Evolutionary conservation across 345 rosid species (phyloP).

Genomic region (Brassica napus): DNA sequence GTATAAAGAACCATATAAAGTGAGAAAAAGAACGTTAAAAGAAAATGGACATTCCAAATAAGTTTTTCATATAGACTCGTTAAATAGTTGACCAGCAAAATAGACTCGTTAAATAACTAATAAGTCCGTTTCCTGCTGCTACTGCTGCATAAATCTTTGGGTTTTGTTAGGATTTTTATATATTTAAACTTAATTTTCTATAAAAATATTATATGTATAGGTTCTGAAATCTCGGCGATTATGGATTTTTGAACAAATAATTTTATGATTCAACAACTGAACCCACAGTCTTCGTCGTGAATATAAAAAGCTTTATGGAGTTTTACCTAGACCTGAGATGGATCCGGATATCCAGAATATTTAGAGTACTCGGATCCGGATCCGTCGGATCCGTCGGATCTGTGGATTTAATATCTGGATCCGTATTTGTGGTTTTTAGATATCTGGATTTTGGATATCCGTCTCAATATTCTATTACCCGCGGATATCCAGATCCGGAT

Average conservation of each 20-base stretch:
- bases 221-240: conserved; percentile 11
- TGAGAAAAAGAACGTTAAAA: neutral
- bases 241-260: neutral
- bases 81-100: neutral
- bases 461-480: no score
- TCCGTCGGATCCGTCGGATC: no score
- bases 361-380: no score
- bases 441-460: no score
- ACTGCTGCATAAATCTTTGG: conserved; percentile 25
- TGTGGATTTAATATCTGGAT: no score
- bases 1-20: conserved; percentile 21
- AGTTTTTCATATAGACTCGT: neutral
- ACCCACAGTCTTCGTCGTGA: conserved; percentile 29
- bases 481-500: no score
- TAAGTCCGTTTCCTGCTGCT: conserved; percentile 7
- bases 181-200: neutral
- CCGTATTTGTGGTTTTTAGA: no score
- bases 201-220: neutral
- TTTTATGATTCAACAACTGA: conserved; percentile 26
- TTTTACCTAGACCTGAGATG: neutral
- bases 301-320: neutral
- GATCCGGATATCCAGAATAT: no score
- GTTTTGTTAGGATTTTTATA: conserved; percentile 30
- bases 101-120: conserved; percentile 32
- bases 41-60: no score